Percentiles rank a stretch among this genome's conserved stretches.
Evolutionary conservation across 139 green algal genomes (phyloP).

Genomic region (Tetratostichococcus sp.): DNA sequence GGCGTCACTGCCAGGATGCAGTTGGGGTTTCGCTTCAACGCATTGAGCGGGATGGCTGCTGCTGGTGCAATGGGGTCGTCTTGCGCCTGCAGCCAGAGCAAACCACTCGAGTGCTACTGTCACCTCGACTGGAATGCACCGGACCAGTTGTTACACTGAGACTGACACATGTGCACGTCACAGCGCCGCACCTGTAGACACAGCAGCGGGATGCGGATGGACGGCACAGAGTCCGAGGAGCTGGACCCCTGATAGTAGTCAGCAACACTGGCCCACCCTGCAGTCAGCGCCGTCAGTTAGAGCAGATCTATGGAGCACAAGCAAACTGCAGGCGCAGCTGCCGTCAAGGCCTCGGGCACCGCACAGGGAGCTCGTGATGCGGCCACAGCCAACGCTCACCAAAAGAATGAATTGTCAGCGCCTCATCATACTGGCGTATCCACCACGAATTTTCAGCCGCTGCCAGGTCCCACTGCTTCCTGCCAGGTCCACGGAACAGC

Average conservation of each 20-base stretch:
- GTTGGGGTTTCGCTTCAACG: conserved; percentile 53
- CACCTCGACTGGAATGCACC: too few species aligned
- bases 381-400: neutral
- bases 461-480: neutral
- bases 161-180: neutral
- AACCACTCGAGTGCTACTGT: too few species aligned
- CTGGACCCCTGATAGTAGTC: neutral
- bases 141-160: neutral
- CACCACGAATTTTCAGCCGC: too few species aligned
- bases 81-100: conserved; percentile 59
- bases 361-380: too few species aligned
- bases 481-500: neutral
- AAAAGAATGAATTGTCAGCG: neutral
- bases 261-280: neutral
- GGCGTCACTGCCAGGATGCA: conserved; percentile 64
- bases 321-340: too few species aligned
- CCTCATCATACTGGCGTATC: neutral
- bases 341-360: too few species aligned
- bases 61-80: conserved; percentile 87
- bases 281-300: too few species aligned
- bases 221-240: neutral
- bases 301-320: too few species aligned
- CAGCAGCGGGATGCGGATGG: conserved; percentile 49
- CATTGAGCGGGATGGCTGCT: conserved; percentile 69
- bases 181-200: conserved; percentile 52